Base-by-base conservation (phyloP, 2,329 filamentous ascomycete species). In the Pseudopithomyces chartarum region DNA sequence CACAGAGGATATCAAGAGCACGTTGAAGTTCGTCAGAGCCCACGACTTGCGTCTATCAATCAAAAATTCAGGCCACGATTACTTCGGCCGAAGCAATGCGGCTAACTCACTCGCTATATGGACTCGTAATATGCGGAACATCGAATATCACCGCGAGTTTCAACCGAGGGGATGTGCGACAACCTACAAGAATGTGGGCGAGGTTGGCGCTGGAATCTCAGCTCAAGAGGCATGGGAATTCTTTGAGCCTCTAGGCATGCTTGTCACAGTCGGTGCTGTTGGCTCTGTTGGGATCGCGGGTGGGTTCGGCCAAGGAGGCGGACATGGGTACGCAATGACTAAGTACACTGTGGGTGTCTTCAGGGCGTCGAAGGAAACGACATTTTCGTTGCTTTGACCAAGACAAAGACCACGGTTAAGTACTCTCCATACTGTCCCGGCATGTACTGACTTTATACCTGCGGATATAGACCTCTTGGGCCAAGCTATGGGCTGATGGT, bases 381-480 rank as follows among this genome's bases (percentile, higher is more conserved):
- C n/a, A n/a, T n/a, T n/a, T n/a, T n/a, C n/a, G n/a, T n/a, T n/a
- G n/a, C 13, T 80, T 73, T 53, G 70, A 73, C 13, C 73, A 75
- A 40, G 84, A 81, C 7, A 84, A 83, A 29, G 85, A 84, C 0
- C 83, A 87, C 69, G 82, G 80, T 4, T 29, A 29, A 4, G 26
- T 29, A 29, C 4, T 8, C 26, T 29, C 26, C 8, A 29, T 4
- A 29, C 8, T 29, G 26, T 29, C 8, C 8, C 8, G 8, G 4
- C 26, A 29, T 29, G 4, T 29, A 5, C 26, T 29, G 26, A 29
- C 26, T 29, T 29, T 29, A 29, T 8, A 29, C 8, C 26, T 29
- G 26, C 26, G 26, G 26, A 8, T 29, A 4, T 29, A 29, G 26
- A 11, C 83, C 83, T 6, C 66, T 87, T 38, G 79, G 80, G 12